A percentile compares a stretch with the other conserved stretches of the same genome.
These are phyloP conservation scores for Colletotrichum aenigma DNA, from an alignment of 2,329 filamentous ascomycete genomes.

Conservation along the genomic window DNA sequence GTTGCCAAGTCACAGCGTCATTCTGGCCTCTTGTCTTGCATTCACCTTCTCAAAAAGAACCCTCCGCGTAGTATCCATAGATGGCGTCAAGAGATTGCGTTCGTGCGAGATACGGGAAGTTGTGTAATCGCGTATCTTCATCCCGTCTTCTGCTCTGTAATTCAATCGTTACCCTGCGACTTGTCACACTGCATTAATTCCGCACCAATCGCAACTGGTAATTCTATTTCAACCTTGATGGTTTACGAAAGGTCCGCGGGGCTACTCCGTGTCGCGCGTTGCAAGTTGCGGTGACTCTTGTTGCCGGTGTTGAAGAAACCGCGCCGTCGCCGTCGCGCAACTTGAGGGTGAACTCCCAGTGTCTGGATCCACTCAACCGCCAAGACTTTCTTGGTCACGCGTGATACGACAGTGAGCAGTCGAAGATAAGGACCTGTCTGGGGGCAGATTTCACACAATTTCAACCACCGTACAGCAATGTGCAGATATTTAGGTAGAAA, in stretches of 20 bases:
- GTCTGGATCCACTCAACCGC: neutral
- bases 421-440: neutral
- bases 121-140: neutral
- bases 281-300: neutral
- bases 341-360: neutral
- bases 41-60: slow-evolving; percentile 16
- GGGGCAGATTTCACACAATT: neutral
- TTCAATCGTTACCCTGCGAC: neutral
- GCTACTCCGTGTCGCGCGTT: neutral
- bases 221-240: neutral
- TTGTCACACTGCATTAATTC: neutral
- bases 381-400: neutral
- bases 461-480: neutral
- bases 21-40: neutral
- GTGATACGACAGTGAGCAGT: neutral
- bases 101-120: slow-evolving; percentile 10
- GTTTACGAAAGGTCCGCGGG: neutral
- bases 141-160: neutral
- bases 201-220: neutral
- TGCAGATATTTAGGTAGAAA: neutral
- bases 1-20: slow-evolving; percentile 8
- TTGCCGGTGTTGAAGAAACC: neutral
- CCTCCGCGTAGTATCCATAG: neutral
- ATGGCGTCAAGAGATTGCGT: slow-evolving; percentile 16
- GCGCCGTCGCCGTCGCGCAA: neutral